Evolutionary conservation across 108 stramenopile genomes (phyloP), one percentile per base, ranked within the genome.

Genomic region (Bacterosira constricta): DNA sequence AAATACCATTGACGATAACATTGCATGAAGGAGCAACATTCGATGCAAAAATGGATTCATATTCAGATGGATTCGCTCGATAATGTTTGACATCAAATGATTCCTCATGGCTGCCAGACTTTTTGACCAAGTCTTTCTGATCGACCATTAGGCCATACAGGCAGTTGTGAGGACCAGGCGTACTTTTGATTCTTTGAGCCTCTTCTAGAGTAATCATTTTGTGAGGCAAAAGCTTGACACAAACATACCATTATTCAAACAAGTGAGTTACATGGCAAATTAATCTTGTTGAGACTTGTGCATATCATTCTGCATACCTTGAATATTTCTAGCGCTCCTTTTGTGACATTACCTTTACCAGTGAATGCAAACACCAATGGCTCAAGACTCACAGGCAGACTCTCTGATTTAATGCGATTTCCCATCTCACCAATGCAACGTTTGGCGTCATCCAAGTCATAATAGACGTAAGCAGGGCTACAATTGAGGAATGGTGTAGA

Each of bases 301-400:
- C 46, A 32, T 51, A 59, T 15, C 21, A 42, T 30, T 17, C 37
- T 23, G 34, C 70, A 27, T 72, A 84, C 83, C 83, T 66, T 41
- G 32, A 92, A 89, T 9, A 94, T 78, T 73, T 91, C 89, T 17
- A 83, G 78, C 10, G 90, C 91, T 10, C 92, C 96, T 37, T 80
- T 63, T 32, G 84, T 72, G 0, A 92, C 96, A 77, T 90, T 92
- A 5, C 90, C 90, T 36, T 79, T 62, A 3, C 85, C 87, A 8
- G 96, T 96, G 68, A 93, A 84, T 12, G 74, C 70, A 69, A 90
- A 81, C 9, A 96, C 85, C 17, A 92, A 38, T 21, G 91, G 91
- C 37, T 84, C 80, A 50, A 89, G 46, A 3, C 49, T 66, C 29
- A 34, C 31, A 0, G 88, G 87, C 17, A 92, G 56, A 10, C 90